Conservation (phyloP, 495 filamentous ascomycete species). For the Podospora fimiseda region DNA sequence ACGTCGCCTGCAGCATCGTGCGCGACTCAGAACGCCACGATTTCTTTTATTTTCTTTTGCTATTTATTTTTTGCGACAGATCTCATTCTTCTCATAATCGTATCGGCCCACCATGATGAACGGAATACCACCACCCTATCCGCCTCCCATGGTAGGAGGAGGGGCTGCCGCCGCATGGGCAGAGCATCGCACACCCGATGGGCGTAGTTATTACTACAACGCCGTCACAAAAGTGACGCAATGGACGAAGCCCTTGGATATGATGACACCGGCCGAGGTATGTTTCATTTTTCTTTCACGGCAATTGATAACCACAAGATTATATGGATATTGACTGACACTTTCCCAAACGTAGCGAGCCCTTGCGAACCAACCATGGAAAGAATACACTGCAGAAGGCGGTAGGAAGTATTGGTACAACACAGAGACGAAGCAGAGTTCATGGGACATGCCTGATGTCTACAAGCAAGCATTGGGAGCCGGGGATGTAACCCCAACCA, state of each 20-base stretch:
- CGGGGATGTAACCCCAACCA: conserved; percentile 39
- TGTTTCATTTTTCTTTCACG: conserved; percentile 16
- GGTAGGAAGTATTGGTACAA: conserved; percentile 94
- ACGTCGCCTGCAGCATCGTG: no score
- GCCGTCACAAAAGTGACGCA: conserved; percentile 76
- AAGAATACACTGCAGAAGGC: conserved; percentile 79
- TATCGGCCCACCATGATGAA: conserved; percentile 48
- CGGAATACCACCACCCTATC: conserved; percentile 44
- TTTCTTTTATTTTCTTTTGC: no score
- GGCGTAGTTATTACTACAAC: conserved; percentile 92
- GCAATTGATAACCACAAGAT: no score
- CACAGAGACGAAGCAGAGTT: conserved; percentile 81
- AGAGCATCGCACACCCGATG: conserved; percentile 76
- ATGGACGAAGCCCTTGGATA: conserved; percentile 87
- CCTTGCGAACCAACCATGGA: conserved; percentile 80
- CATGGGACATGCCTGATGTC: conserved; percentile 88
- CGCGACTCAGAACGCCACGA: no score
- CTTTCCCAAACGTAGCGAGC: conserved; percentile 54
- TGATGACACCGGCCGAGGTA: conserved; percentile 87
- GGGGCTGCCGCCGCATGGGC: conserved; percentile 68
- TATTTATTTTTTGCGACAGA: not conserved
- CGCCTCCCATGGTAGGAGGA: conserved; percentile 35
- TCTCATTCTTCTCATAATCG: not conserved
- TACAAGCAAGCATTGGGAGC: conserved; percentile 64
- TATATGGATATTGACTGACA: no score